These are phyloP conservation scores for Penicillium paneum DNA, from an alignment of 2,329 filamentous ascomycete genomes.

Conservation along the genomic window DNA sequence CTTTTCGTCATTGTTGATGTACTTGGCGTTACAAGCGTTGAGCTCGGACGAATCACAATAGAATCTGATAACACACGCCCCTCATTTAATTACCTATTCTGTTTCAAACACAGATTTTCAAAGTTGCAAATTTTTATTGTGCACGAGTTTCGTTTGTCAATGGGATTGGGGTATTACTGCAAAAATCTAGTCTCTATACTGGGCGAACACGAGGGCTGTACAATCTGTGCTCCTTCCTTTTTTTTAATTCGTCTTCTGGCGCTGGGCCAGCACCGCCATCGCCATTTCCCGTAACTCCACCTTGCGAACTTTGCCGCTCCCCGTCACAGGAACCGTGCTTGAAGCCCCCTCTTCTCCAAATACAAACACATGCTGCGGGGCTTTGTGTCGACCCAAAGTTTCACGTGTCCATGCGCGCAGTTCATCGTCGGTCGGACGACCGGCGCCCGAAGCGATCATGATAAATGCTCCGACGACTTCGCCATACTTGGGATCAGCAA, in stretches of 20 bases:
- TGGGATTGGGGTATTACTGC: conserved; percentile 1
- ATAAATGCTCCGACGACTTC: conserved; percentile 69
- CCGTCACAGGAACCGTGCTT: conserved; percentile 60
- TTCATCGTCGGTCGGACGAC: conserved; percentile 51
- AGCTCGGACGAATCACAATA: neutral
- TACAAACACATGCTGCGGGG: conserved; percentile 72
- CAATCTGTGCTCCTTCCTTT: neutral
- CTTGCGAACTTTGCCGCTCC: conserved; percentile 69
- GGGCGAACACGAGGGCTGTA: neutral
- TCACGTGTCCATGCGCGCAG: conserved; percentile 62
- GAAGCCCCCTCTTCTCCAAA: conserved; percentile 61
- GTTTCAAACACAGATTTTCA: neutral
- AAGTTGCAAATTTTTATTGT: neutral
- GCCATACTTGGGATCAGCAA: conserved; percentile 68
- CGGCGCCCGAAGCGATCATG: conserved; percentile 29
- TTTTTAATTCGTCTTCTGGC: conserved; percentile 1
- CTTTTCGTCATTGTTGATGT: conserved; percentile 5
- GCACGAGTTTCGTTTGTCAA: neutral
- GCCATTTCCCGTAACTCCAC: conserved; percentile 52
- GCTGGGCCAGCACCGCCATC: conserved; percentile 42
- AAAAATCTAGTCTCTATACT: neutral
- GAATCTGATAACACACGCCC: conserved; percentile 3
- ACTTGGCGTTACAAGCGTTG: neutral
- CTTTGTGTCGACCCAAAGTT: conserved; percentile 63
- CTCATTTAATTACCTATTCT: neutral